phyloP scores from a whole-genome alignment of 2,329 filamentous ascomycete species.

The Coniochaeta sp. region DNA sequence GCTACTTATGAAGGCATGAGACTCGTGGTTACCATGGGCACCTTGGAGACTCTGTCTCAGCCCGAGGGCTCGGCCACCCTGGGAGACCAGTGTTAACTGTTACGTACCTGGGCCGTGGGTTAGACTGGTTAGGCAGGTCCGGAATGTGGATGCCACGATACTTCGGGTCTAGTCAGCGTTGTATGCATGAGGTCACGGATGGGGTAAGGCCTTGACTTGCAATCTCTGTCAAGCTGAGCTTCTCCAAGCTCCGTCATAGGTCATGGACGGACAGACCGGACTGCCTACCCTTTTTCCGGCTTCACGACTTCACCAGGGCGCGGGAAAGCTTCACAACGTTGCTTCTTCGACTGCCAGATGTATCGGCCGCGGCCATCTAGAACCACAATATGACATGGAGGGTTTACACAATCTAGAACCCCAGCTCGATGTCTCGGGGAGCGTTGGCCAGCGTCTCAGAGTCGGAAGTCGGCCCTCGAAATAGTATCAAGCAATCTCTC shows the following conservation, averaged over 20 bases:
- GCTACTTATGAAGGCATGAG: background rate
- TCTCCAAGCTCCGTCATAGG: background rate
- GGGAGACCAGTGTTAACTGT: no score
- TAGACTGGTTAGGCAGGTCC: background rate
- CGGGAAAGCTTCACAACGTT: background rate
- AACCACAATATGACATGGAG: background rate
- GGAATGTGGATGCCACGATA: background rate
- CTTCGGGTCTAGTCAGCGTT: background rate
- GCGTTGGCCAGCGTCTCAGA: background rate
- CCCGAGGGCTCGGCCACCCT: background rate
- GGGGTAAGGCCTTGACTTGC: background rate
- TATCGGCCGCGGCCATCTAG: background rate
- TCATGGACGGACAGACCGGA: no score
- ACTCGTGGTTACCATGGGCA: background rate
- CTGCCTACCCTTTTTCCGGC: background rate
- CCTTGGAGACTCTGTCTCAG: background rate
- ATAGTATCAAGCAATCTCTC: background rate
- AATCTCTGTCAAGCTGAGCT: background rate
- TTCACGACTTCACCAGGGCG: background rate
- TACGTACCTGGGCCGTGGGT: no score
- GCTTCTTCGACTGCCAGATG: background rate
- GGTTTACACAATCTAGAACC: background rate
- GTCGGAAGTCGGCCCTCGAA: background rate
- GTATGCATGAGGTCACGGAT: slow-evolving; percentile 1
- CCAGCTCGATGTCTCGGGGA: background rate